phyloP scores from a whole-genome alignment of 106 monocot genomes.

The Triglochin maritima region DNA sequence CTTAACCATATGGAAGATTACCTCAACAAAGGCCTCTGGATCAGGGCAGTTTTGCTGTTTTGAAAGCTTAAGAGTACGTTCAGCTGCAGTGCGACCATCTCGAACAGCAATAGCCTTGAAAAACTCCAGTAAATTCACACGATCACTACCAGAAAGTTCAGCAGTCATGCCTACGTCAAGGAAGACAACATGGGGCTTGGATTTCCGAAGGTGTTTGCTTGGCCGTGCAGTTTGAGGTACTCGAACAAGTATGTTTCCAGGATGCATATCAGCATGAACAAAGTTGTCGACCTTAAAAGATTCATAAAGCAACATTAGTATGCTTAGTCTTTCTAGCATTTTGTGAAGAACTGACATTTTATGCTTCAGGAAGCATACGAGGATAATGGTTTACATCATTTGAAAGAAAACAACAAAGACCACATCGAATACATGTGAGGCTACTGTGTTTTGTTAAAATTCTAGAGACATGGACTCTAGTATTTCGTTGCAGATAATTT shows the following conservation, averaged over 20 bases:
- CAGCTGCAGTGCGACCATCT: slow-evolving; percentile 58
- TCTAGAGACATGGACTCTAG: no score
- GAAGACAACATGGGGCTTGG: slow-evolving; percentile 62
- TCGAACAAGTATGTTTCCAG: slow-evolving; percentile 64
- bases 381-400: no score
- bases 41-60: slow-evolving; percentile 53
- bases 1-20: slow-evolving; percentile 2
- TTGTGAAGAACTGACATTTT: no score
- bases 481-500: no score
- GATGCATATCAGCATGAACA: slow-evolving; percentile 71
- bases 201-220: slow-evolving; percentile 31
- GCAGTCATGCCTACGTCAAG: slow-evolving; percentile 77
- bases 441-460: no score
- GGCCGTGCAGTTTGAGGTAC: slow-evolving; percentile 16
- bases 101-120: slow-evolving; percentile 60
- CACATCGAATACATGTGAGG: no score
- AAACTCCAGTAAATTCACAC: slow-evolving; percentile 47
- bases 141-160: slow-evolving; percentile 54
- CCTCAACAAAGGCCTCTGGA: slow-evolving; percentile 55
- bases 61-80: slow-evolving; percentile 42
- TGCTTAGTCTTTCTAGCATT: no score
- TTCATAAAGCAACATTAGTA: not conserved
- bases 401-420: no score
- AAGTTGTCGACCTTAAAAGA: slow-evolving; percentile 53
- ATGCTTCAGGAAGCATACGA: no score